Evolutionary conservation across 495 filamentous ascomycete species (phyloP).

Genomic region (Xylaria scruposa): DNA sequence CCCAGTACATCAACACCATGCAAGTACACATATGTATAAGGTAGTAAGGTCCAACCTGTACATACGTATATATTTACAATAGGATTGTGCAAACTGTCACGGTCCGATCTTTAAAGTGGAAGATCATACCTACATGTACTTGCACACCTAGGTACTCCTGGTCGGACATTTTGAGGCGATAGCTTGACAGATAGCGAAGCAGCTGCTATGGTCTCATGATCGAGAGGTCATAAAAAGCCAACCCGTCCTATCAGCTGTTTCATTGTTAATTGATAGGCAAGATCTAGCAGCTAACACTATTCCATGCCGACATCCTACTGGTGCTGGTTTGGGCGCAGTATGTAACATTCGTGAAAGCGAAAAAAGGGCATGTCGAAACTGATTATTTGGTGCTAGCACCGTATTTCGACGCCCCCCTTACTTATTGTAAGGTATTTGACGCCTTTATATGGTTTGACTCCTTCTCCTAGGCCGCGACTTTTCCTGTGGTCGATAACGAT

Average conservation of each 20-base stretch:
- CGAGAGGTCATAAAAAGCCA: neutral
- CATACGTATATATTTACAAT: neutral
- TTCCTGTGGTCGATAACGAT: slow-evolving; percentile 83
- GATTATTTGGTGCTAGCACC: slow-evolving; percentile 56
- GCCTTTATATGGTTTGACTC: slow-evolving; percentile 94
- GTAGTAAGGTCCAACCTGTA: no score
- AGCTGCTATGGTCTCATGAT: slow-evolving; percentile 1
- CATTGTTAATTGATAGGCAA: neutral
- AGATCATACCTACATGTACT: neutral
- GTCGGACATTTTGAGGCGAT: neutral
- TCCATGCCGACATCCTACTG: no score
- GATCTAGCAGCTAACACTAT: slow-evolving; percentile 12
- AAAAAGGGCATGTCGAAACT: neutral
- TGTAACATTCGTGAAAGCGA: slow-evolving; percentile 22
- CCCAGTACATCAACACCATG: neutral
- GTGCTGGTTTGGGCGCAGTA: slow-evolving; percentile 36
- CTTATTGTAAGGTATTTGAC: slow-evolving; percentile 97
- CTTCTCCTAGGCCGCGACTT: slow-evolving; percentile 84
- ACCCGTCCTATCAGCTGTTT: neutral
- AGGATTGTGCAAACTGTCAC: neutral
- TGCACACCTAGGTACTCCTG: neutral
- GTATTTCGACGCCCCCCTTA: slow-evolving; percentile 80
- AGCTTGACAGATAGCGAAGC: neutral
- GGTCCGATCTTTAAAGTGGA: neutral
- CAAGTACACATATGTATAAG: neutral